Base-by-base conservation (phyloP, 1,284 basidiomycete species). In the Tilletia caries region DNA sequence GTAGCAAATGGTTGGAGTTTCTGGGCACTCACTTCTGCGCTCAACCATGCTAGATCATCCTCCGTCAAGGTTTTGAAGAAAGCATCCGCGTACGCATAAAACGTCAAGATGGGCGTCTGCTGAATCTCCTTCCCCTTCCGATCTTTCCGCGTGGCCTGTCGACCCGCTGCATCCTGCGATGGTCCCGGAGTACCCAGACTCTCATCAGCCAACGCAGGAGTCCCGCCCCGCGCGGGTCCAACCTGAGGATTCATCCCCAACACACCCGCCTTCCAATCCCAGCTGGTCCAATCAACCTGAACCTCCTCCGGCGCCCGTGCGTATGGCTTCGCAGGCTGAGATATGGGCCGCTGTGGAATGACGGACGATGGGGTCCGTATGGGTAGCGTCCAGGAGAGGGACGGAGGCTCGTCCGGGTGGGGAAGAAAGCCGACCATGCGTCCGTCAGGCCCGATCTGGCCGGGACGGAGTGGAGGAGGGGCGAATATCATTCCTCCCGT, bases 1-100 rank as follows among this genome's bases (percentile, higher is more conserved):
- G 10, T 4, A 18, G 10, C 3, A 27, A 20, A 58, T 8, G 29
- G 23, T 18, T 37, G 2, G 34, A 23, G 15, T 10, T 10, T n/a
- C 15, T 12, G 3, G 15, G 15, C 8, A 34, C 43, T 50, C 66
- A 67, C 46, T n/a, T 46, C 41, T 37, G 33, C 37, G 71, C 73
- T 74, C 43, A 83, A 76, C 79, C 79, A 83, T 12, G 80, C 81
- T 20, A 83, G 67, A 52, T 83, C 81, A 65, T 83, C 81, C 54
- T 83, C 81, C 46, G 80, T 83, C 33, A 83, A 64, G 13, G 81
- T 79, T 73, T 80, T 80, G 70, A 83, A 83, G 71, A 74, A 83
- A 3, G 77, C 77, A 48, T 82, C 81, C 29, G 73, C 75, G 46
- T 79, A 78, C 67, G 78, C 74, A 74, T 77, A 79, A 62, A 83